Percentiles rank a stretch among this genome's conserved stretches.
These are phyloP conservation scores for Cercospora sojina DNA, from an alignment of 2,329 filamentous ascomycete genomes.

Conservation along the genomic window DNA sequence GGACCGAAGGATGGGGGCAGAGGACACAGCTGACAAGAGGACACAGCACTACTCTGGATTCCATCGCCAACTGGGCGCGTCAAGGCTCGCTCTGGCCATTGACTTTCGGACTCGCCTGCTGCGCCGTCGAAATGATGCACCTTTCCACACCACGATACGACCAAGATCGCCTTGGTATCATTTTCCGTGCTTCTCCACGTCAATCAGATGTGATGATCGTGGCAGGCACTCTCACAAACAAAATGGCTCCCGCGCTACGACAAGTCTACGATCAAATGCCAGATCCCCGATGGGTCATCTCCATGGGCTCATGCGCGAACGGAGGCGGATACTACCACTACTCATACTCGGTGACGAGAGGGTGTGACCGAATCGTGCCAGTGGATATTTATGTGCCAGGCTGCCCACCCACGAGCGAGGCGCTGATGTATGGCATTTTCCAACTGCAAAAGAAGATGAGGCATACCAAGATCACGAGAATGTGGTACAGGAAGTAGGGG, in stretches of 20 bases:
- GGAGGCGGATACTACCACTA: conserved; percentile 84
- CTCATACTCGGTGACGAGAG: conserved; percentile 72
- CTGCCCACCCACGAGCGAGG: conserved; percentile 58
- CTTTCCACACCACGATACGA: conserved; percentile 85
- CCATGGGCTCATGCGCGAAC: conserved; percentile 82
- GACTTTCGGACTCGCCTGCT: conserved; percentile 86
- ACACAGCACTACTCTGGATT: conserved; percentile 71
- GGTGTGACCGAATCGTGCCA: conserved; percentile 73
- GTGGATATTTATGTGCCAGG: conserved; percentile 80
- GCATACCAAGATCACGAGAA: conserved; percentile 52
- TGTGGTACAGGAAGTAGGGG: conserved; percentile 55
- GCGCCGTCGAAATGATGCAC: conserved; percentile 91
- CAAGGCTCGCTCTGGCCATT: conserved; percentile 85
- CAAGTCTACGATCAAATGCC: conserved; percentile 95
- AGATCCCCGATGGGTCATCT: conserved; percentile 79
- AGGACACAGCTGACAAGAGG: conserved; percentile 22
- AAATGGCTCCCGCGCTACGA: conserved; percentile 85
- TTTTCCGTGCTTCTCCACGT: conserved; percentile 83
- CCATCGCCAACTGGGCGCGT: conserved; percentile 79
- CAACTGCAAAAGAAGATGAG: conserved; percentile 76
- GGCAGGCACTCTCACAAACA: conserved; percentile 88
- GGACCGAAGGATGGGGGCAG: not conserved
- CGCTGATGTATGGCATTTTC: conserved; percentile 63
- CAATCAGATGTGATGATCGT: conserved; percentile 94
- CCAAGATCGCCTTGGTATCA: conserved; percentile 83